Conservation (phyloP, 2,329 filamentous ascomycete genomes). For the Phoma sp. region DNA sequence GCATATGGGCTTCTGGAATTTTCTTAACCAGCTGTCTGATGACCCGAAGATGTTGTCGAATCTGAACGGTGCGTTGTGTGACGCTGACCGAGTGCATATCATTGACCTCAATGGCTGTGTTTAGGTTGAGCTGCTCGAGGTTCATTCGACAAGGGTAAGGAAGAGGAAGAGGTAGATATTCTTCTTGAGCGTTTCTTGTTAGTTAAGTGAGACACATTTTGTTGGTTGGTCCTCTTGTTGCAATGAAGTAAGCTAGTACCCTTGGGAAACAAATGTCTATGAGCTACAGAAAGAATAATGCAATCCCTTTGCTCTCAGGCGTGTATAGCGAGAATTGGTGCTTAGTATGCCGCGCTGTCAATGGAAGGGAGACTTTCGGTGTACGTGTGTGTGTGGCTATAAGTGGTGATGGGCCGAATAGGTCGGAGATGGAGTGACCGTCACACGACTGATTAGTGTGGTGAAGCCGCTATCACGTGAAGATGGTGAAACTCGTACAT, state of each 20-base stretch:
- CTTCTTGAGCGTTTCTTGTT: not conserved
- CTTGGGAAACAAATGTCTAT: no score
- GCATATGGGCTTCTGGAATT: not conserved
- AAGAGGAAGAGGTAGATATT: no score
- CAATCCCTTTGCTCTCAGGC: no score
- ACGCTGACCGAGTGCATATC: not conserved
- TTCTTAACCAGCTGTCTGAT: slow-evolving; percentile 4
- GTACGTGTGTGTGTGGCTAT: no score
- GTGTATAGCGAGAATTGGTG: no score
- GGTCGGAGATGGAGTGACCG: not conserved
- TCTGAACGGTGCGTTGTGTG: slow-evolving; percentile 7
- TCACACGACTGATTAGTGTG: not conserved
- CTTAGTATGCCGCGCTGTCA: no score
- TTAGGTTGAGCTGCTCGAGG: not conserved
- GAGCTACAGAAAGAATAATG: no score
- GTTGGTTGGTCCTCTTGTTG: not conserved
- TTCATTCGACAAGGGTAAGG: not conserved
- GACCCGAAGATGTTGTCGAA: slow-evolving; percentile 10
- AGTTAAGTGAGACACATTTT: no score
- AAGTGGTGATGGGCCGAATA: no score
- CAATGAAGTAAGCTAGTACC: not conserved
- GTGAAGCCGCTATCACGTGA: slow-evolving; percentile 8
- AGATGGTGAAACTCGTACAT: not conserved
- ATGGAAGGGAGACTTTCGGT: no score
- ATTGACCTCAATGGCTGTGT: not conserved